A percentile compares a stretch with the other conserved stretches of the same genome.
Evolutionary conservation across 179 eudicot genomes (phyloP).

Genomic region (Beta corolliflora): DNA sequence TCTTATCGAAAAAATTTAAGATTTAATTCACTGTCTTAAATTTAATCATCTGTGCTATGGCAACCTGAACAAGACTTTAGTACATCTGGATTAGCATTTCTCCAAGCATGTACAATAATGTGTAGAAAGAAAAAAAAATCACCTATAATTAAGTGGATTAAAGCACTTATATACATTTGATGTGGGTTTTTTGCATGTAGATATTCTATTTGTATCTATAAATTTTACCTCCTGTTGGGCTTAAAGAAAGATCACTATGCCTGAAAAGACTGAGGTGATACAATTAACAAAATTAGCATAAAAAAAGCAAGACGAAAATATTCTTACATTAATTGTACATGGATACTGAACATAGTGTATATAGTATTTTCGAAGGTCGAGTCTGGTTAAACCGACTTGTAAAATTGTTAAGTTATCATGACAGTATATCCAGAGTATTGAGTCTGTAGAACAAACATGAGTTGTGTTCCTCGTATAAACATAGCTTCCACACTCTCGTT

Average conservation of each 20-base stretch:
- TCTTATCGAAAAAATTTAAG: not conserved
- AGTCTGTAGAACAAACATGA: constrained; percentile 95
- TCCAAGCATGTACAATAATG: not conserved
- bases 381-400: constrained; percentile 91
- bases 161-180: constrained; percentile 78
- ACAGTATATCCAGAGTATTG: constrained; percentile 61
- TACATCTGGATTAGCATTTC: not conserved
- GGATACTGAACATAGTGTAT: not conserved
- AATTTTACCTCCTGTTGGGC: constrained; percentile 81
- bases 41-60: no score
- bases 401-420: constrained; percentile 69
- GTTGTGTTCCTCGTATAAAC: constrained; percentile 94
- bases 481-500: constrained; percentile 91
- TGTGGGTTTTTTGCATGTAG: constrained; percentile 75
- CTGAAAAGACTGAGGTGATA: constrained; percentile 33
- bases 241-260: constrained; percentile 75
- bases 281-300: constrained; percentile 3
- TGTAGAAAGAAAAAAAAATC: not conserved
- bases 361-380: constrained; percentile 77
- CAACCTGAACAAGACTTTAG: not conserved
- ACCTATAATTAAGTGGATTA: constrained; percentile 87
- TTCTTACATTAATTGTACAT: not conserved
- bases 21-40: no score
- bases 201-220: constrained; percentile 73
- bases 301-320: not conserved